phyloP scores from a whole-genome alignment of 257 asterid genomes.

The Solanum phureja region DNA sequence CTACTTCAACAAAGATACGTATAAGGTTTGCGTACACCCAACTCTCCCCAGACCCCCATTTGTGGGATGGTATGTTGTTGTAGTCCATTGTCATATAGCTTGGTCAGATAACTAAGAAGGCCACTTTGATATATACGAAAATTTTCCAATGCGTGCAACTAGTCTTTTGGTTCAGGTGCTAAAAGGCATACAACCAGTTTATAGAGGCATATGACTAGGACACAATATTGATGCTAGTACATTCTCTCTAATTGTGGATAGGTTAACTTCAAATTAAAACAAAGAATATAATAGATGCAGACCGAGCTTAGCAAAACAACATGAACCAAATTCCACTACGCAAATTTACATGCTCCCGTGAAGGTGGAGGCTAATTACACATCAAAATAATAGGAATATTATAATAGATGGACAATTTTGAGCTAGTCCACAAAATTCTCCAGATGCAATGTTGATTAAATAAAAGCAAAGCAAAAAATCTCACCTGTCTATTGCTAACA shows the following conservation, averaged over 20 bases:
- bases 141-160: too few species aligned
- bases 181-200: too few species aligned
- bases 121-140: too few species aligned
- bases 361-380: background rate
- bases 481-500: constrained; percentile 95
- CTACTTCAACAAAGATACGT: too few species aligned
- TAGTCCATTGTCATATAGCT: too few species aligned
- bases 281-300: background rate
- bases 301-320: background rate
- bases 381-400: background rate
- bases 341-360: background rate
- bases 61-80: too few species aligned
- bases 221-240: background rate
- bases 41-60: too few species aligned
- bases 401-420: background rate
- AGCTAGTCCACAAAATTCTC: background rate
- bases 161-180: too few species aligned
- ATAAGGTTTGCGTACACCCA: constrained; percentile 8
- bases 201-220: background rate
- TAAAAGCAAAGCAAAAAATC: background rate
- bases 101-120: too few species aligned
- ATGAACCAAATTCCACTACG: background rate
- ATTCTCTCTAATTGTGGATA: background rate
- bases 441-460: background rate
- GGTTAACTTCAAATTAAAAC: background rate